Base-by-base conservation (phyloP, 352 stramenopile genomes). In the Pythium aphanidermatum region DNA sequence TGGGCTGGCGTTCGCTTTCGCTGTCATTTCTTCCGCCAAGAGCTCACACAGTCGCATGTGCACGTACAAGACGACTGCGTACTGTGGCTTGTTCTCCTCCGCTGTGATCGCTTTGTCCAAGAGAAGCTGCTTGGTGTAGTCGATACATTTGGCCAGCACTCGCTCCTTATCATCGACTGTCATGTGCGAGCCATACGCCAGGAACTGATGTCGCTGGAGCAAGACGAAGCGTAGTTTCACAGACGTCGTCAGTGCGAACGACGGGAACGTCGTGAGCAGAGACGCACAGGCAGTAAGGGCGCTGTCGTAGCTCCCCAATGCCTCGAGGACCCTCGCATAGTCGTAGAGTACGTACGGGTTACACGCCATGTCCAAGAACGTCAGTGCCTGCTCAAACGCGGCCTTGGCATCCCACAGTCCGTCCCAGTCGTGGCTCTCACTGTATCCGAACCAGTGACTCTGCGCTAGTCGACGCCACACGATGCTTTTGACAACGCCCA, bases 21-120 rank as follows among this genome's bases (percentile, higher is more conserved):
- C 26, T 1, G 41, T 56, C 16, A 52, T 68, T 32, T 59, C 55
- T 21, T 58, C 34, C 4, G 43, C 57, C 3, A 85, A 53, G 24
- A 85, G 53, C 35, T 89, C 76, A 33, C 74, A 78, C 23, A 86
- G 43, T 5, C 76, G 68, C 8, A 68, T 55, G 26, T 85, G 75
- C 25, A 83, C 57, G 58, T 89, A 89, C 47, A 89, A 11, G 9
- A 86, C 61, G 13, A 70, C 59, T 23, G 72, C 16, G 43, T 76
- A 68, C 20, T 51, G 55, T 4, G 6, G 16, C 14, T 10, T 20
- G 32, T 68, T 63, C 49, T 68, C 57, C 3, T n/a, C n/a, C n/a
- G n/a, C n/a, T n/a, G 44, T 50, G 34, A 76, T 63, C 1, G 42
- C 28, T 25, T 63, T 64, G 46, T 76, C 65, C 3, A 86, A 35